phyloP scores from a whole-genome alignment of 768 basidiomycete genomes.

The Leccinellum rugosiceps region DNA sequence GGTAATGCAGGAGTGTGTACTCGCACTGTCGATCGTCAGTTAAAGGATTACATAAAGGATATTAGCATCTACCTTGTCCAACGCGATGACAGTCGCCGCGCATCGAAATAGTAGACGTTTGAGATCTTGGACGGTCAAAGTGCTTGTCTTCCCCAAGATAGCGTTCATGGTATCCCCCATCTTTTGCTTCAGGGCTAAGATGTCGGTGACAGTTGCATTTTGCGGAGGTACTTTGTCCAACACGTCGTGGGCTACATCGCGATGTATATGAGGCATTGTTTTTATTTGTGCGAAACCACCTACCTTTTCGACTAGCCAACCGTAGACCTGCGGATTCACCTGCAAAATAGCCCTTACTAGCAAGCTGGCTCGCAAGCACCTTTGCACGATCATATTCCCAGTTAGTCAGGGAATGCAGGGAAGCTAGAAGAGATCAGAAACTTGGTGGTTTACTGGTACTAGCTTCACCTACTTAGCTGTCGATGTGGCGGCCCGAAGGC shows the following conservation, averaged over 20 bases:
- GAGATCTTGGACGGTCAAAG: slow-evolving; percentile 77
- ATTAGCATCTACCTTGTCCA: slow-evolving; percentile 47
- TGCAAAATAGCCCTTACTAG: slow-evolving; percentile 85
- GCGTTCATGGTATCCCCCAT: slow-evolving; percentile 64
- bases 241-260: slow-evolving; percentile 47
- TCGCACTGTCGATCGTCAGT: slow-evolving; percentile 58
- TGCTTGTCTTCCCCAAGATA: slow-evolving; percentile 67
- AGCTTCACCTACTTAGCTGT: slow-evolving; percentile 58
- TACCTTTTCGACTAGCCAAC: slow-evolving; percentile 64
- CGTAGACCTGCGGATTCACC: slow-evolving; percentile 84
- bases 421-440: slow-evolving; percentile 38
- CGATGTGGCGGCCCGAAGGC: slow-evolving; percentile 74
- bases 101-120: slow-evolving; percentile 84
- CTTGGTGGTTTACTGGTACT: not conserved
- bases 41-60: not conserved
- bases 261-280: not conserved
- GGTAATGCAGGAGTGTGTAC: slow-evolving; percentile 77
- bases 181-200: slow-evolving; percentile 63
- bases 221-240: slow-evolving; percentile 62
- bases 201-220: slow-evolving; percentile 55
- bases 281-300: slow-evolving; percentile 11
- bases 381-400: slow-evolving; percentile 83
- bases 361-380: slow-evolving; percentile 77
- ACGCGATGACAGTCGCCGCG: slow-evolving; percentile 74
- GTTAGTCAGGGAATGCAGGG: slow-evolving; percentile 49